Evolutionary conservation across 1,139 yeast species (phyloP), one percentile per base, ranked within the genome.

Genomic region (Diutina mesorugosa): DNA sequence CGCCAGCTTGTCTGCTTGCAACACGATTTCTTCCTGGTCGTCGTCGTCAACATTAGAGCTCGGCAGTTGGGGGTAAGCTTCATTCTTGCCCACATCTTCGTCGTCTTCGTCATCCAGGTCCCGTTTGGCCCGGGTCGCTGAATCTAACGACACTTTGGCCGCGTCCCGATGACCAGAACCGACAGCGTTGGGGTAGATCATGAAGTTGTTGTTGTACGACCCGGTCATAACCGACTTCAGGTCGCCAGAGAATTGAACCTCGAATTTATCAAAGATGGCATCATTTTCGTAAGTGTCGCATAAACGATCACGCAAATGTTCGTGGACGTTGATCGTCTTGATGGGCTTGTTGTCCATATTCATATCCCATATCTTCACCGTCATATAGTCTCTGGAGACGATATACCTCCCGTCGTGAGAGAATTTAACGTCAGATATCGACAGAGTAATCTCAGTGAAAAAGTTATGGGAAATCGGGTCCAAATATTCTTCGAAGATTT

Each of bases 251-350:
- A 93, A 90, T 64, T 87, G 95, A 59, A 90, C 97, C 75, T 93
- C 99, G 71, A 95, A 95, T 77, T 93, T 95, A 76, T 95, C 99
- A 73, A 95, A 95, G 60, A 95, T 95, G 56, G 98, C 96, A 73
- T 95, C 99, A 69, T 91, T 91, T 70, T 95, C 99, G 73, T 95
- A 95, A 51, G 98, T 90, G 70, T 95, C 98, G 72, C 98, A 93
- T 66, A 95, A 78, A 67, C 95, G 80, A 66, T 90, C 97, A 65
- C 97, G 83, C 65, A 95, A 81, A 69, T 90, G 95, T 69, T 95
- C 99, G 70, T 95, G 99, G 62, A 95, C 93, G 69, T 89, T 90
- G 62, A 95, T 90, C 14, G 97, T 91, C 71, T 90, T 90, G 58
- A 95, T 75, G 32, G 99, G 99, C 69, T 87, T 90, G 63, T 84